phyloP scores from a whole-genome alignment of 495 filamentous ascomycete species.

The Podospora didyma region DNA sequence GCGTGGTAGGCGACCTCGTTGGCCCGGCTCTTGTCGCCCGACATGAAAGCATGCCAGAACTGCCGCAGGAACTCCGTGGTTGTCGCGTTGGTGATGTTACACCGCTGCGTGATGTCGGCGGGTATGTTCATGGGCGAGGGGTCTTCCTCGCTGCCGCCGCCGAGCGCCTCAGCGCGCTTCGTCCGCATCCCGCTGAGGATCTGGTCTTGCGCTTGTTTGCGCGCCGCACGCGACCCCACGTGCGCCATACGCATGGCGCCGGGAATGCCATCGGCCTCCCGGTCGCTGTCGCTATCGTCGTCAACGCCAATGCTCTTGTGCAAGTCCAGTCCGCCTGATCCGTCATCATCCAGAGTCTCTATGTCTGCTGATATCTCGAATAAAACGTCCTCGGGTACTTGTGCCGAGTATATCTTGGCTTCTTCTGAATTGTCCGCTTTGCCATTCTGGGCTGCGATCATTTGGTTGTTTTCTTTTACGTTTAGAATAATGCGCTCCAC shows the following conservation, averaged over 20 bases:
- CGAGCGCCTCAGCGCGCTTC: constrained; percentile 51
- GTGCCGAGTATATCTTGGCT: constrained; percentile 54
- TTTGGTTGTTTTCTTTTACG: constrained; percentile 76
- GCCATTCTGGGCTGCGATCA: constrained; percentile 60
- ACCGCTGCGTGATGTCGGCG: constrained; percentile 59
- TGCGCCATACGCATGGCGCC: constrained; percentile 28
- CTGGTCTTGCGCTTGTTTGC: constrained; percentile 50
- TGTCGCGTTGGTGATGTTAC: constrained; percentile 84
- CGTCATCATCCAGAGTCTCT: constrained; percentile 42
- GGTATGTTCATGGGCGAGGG: constrained; percentile 61
- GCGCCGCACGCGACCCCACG: constrained; percentile 56
- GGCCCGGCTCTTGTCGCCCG: constrained; percentile 68
- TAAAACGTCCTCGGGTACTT: constrained; percentile 65
- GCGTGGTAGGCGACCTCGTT: constrained; percentile 70
- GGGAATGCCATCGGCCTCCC: constrained; percentile 46
- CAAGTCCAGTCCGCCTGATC: constrained; percentile 51
- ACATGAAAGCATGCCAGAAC: constrained; percentile 88
- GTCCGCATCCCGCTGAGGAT: constrained; percentile 49
- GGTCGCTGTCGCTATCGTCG: constrained; percentile 65
- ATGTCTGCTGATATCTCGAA: constrained; percentile 60
- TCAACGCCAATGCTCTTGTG: constrained; percentile 55
- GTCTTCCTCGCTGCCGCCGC: constrained; percentile 24
- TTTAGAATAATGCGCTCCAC: constrained; percentile 77
- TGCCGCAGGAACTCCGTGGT: constrained; percentile 93
- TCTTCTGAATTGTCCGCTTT: constrained; percentile 43